Conservation (phyloP, 139 green algal species). For the Chlorella sp. region DNA sequence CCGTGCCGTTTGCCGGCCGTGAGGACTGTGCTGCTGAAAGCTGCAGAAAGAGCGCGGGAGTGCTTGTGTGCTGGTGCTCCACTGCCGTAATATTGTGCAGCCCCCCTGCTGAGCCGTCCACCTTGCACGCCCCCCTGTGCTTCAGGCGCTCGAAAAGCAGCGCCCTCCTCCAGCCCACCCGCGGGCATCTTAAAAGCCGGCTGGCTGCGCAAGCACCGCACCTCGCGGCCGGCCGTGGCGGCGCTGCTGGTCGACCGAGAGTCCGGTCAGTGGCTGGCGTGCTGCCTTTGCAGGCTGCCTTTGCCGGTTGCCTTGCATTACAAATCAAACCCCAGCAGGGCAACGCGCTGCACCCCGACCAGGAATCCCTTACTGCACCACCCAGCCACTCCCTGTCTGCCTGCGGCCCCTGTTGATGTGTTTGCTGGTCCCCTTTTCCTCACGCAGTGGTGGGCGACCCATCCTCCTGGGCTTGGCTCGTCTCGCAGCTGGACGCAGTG, state of each 20-base stretch:
- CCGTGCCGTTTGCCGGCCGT: too few relatives aligned
- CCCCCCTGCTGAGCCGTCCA: too few relatives aligned
- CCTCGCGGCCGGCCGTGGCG: slow-evolving; percentile 52
- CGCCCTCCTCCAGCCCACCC: background rate
- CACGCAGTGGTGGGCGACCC: slow-evolving; percentile 50
- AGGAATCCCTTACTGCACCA: too few relatives aligned
- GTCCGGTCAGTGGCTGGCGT: background rate
- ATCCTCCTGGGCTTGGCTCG: slow-evolving; percentile 44
- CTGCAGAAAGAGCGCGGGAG: too few relatives aligned
- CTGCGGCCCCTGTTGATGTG: background rate
- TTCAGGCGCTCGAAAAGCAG: background rate
- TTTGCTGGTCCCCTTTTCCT: background rate
- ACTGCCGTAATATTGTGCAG: too few relatives aligned
- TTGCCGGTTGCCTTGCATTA: background rate
- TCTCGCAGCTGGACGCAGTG: too few relatives aligned
- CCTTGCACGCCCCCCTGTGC: background rate
- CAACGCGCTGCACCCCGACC: too few relatives aligned
- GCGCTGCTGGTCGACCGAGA: slow-evolving; percentile 56
- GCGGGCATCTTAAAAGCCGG: slow-evolving; percentile 54
- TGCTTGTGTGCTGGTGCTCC: too few relatives aligned
- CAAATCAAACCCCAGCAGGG: too few relatives aligned
- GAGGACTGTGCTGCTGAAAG: too few relatives aligned
- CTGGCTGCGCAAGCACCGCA: slow-evolving; percentile 72
- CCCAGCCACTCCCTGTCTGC: too few relatives aligned
- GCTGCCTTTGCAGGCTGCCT: background rate